Evolutionary conservation across 768 basidiomycete genomes (phyloP).

Genomic region (Imleria badia): DNA sequence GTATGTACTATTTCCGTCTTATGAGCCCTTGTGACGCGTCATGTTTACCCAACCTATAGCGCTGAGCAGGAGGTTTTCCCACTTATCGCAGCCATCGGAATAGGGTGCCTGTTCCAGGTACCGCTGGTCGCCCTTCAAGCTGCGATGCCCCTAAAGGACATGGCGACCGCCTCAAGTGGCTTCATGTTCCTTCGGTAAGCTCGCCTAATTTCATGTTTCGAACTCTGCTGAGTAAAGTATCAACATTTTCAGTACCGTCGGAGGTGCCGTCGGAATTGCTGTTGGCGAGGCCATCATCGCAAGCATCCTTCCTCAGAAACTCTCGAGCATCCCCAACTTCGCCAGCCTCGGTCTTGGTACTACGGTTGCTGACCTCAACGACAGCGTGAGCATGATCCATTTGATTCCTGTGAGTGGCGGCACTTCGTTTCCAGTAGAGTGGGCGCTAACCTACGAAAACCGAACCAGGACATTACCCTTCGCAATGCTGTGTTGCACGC

Average conservation of each 20-base stretch:
- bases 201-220: neutral
- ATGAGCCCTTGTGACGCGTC: neutral
- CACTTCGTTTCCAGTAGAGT: neutral
- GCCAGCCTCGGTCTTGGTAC: slow-evolving; percentile 33
- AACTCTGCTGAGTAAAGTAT: neutral
- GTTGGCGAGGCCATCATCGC: slow-evolving; percentile 71
- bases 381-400: slow-evolving; percentile 46
- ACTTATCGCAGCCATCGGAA: slow-evolving; percentile 62
- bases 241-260: slow-evolving; percentile 50
- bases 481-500: slow-evolving; percentile 57
- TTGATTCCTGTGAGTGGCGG: slow-evolving; percentile 18
- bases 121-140: slow-evolving; percentile 78
- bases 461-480: slow-evolving; percentile 44
- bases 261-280: slow-evolving; percentile 76
- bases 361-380: slow-evolving; percentile 42
- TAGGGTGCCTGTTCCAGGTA: slow-evolving; percentile 64
- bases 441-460: neutral
- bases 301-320: slow-evolving; percentile 43
- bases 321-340: slow-evolving; percentile 35
- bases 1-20: slow-evolving; percentile 3
- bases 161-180: slow-evolving; percentile 77
- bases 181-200: slow-evolving; percentile 67
- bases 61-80: slow-evolving; percentile 64
- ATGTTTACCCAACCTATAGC: slow-evolving; percentile 34
- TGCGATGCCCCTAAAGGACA: slow-evolving; percentile 84